Base-by-base conservation (phyloP, 768 basidiomycete species). In the Leccinum fibrillosum region DNA sequence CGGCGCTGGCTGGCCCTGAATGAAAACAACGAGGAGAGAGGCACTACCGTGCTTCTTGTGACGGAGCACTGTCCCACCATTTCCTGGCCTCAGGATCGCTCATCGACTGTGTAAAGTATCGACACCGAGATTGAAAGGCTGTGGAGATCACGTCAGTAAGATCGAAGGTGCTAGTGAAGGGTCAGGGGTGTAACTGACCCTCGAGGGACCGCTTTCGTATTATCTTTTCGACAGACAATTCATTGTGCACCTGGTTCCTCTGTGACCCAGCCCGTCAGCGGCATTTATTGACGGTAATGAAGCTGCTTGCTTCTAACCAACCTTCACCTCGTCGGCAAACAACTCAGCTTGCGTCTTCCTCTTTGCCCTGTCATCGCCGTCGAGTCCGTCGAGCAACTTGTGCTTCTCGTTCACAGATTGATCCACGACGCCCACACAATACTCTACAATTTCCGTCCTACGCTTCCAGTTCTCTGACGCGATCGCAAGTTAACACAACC, bases 51-150 rank as follows among this genome's bases (percentile, higher is more conserved):
- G 66, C 59, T 71, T 74, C 71, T 58, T 61, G 71, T 68, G 68
- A 68, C 57, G 63, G 68, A 26, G 72, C 77, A 55, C 70, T 64
- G 37, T 84, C 77, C 86, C 84, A 87, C 74, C 82, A 77, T 66
- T 76, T 75, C 42, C 77, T 79, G 5, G 80, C 79, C 60, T 89
- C 86, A 39, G 63, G 72, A 65, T 89, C 86, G 15, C 80, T 76
- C 56, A 69, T 63, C 32, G 90, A 86, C 7, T 89, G 89, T 52
- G 79, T 75, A 71, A 92, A 94, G 70, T 88, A 92, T 68, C 82
- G 83, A 75, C 91, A 94, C 52, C 90, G 86, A 48, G 88, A 81
- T 58, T 80, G 80, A 70, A 94, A 93, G 32, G 88, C 91, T 94
- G 70, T 66, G 47, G 9, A 32, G 39, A 58, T 63, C 52, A 53